Base-by-base conservation (phyloP, 164 flowering plant species). In the Umbellularia californica region DNA sequence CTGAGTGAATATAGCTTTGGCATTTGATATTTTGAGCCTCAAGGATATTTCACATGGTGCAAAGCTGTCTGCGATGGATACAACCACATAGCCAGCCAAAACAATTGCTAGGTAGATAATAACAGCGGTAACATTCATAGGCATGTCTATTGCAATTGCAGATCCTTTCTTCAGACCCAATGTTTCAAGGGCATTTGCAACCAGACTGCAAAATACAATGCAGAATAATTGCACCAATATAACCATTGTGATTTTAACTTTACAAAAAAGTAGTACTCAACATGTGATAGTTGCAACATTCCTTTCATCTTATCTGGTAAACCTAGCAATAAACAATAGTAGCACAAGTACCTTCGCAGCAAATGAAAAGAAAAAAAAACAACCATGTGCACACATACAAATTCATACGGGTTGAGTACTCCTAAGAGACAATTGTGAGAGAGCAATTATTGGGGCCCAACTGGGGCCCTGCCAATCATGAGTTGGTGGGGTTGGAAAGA, bases 41-140 rank as follows among this genome's bases (percentile, higher is more conserved):
- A 86, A 82, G 64, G 94, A 84, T 79, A 95, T 95, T 80, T 95
- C 97, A 77, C 15, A 71, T 28, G 99, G 78, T 47, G 97, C 92
- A 86, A 95, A 95, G 78, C 99, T 93, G 79, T 95, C 99, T 74
- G 99, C 98, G 72, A 95, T 92, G 9, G 98, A 91, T 50, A 95
- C 98, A 85, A 92, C 97, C n/a, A 88, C 89, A 78, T 85, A 83
- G 72, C 98, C 97, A 6, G 97, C 90, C 70, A 95, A 83, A 77
- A 95, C 87, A 77, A 92, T 90, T 71, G 97, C 95, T 58, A 95
- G 85, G 83, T 95, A 95, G 75, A 90, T 85, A 69, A 91, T 77
- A 66, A 95, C 97, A 78, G 98, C 84, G 69, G 81, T 82, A 58
- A 91, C 93, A 87, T 88, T 83, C 97, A 95, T 92, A 70, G 97